Evolutionary conservation across 805 yeast species (phyloP).

Genomic region (Candida stauntonica): DNA sequence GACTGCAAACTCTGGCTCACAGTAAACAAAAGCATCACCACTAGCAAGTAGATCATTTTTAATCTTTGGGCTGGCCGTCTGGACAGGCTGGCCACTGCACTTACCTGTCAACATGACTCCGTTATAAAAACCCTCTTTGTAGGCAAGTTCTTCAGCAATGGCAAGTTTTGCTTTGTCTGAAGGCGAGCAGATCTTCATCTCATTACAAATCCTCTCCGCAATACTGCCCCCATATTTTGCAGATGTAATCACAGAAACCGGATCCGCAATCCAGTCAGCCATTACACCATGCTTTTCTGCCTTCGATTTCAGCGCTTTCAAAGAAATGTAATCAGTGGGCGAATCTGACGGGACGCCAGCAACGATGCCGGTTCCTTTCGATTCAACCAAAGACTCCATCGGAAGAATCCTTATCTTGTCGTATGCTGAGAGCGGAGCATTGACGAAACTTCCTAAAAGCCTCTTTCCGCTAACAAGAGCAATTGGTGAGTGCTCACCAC

Average conservation of each 20-base stretch:
- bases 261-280: slow-evolving; percentile 80
- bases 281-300: slow-evolving; percentile 86
- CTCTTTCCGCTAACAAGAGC: slow-evolving; percentile 61
- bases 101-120: slow-evolving; percentile 79
- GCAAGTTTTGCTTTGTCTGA: background rate
- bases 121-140: slow-evolving; percentile 93
- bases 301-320: slow-evolving; percentile 77
- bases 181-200: slow-evolving; percentile 34
- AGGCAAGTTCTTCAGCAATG: slow-evolving; percentile 74
- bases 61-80: slow-evolving; percentile 81
- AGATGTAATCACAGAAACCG: slow-evolving; percentile 71
- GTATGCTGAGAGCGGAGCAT: slow-evolving; percentile 75
- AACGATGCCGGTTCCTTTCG: slow-evolving; percentile 98
- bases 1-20: slow-evolving; percentile 84
- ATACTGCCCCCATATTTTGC: slow-evolving; percentile 83
- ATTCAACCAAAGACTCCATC: slow-evolving; percentile 93
- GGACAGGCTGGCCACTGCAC: slow-evolving; percentile 85
- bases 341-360: slow-evolving; percentile 98
- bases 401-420: slow-evolving; percentile 80
- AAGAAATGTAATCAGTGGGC: slow-evolving; percentile 93
- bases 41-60: slow-evolving; percentile 72
- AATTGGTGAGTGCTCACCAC: slow-evolving; percentile 70
- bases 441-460: slow-evolving; percentile 80
- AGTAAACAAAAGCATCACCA: slow-evolving; percentile 81
- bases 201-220: slow-evolving; percentile 80